These are phyloP conservation scores for Saccharomycopsis sp. DNA, from an alignment of 805 yeast genomes.

Conservation along the genomic window DNA sequence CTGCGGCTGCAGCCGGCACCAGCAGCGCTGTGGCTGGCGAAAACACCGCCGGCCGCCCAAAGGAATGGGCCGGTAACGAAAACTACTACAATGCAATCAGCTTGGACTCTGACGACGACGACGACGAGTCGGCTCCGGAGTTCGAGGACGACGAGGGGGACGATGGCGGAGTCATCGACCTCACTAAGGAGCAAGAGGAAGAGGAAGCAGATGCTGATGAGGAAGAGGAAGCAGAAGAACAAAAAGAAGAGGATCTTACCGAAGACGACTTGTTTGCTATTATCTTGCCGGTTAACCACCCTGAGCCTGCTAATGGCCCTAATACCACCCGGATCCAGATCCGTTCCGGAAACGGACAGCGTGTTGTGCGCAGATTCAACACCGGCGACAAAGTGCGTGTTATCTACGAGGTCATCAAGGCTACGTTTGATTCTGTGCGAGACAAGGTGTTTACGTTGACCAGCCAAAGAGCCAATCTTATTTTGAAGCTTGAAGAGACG, in stretches of 20 bases:
- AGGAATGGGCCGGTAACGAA: conserved; percentile 9
- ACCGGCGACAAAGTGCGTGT: conserved; percentile 49
- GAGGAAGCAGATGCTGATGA: conserved; percentile 8
- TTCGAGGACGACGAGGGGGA: conserved; percentile 18
- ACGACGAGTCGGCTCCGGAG: conserved; percentile 16
- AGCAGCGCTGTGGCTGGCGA: conserved; percentile 20
- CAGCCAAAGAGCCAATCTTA: conserved; percentile 52
- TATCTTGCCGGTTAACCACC: conserved; percentile 45
- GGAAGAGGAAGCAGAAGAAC: conserved; percentile 18
- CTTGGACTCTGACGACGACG: conserved; percentile 13
- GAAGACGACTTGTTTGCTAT: conserved; percentile 41
- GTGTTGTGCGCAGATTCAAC: conserved; percentile 66
- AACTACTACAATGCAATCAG: conserved; percentile 17
- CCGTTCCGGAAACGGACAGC: conserved; percentile 80
- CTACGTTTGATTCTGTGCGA: conserved; percentile 39
- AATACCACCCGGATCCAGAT: conserved; percentile 75
- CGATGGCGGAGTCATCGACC: neutral
- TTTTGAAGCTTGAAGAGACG: conserved; percentile 45
- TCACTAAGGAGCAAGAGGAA: neutral
- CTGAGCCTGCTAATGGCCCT: conserved; percentile 48
- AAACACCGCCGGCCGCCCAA: conserved; percentile 15
- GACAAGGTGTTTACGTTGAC: conserved; percentile 49
- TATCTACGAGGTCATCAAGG: conserved; percentile 64
- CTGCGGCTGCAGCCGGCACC: no score
- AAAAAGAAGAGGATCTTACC: conserved; percentile 26